These are phyloP conservation scores for Rubia tinctorum DNA, from an alignment of 305 asterid genomes.

Conservation along the genomic window DNA sequence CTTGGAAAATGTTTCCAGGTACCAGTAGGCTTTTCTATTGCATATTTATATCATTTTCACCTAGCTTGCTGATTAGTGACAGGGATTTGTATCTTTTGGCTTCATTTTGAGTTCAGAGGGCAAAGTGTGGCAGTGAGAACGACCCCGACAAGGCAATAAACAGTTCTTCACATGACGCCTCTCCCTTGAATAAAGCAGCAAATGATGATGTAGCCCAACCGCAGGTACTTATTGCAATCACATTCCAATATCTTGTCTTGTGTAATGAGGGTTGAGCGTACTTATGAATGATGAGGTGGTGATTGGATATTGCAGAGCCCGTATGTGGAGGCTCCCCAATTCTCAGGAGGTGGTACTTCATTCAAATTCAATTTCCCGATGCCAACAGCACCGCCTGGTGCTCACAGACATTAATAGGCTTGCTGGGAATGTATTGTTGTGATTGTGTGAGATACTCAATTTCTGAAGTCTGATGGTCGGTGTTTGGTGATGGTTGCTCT, in stretches of 20 bases:
- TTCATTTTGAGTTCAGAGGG: slow-evolving; percentile 42
- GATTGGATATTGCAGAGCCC: slow-evolving; percentile 61
- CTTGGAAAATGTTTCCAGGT: slow-evolving; percentile 92
- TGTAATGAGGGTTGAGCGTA: background rate
- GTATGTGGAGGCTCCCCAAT: slow-evolving; percentile 87
- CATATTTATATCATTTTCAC: background rate
- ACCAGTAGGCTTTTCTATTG: slow-evolving; percentile 8
- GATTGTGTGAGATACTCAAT: background rate
- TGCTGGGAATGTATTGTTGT: slow-evolving; percentile 1
- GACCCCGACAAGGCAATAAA: slow-evolving; percentile 38
- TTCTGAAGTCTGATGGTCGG: too few relatives aligned
- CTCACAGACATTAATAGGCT: slow-evolving; percentile 52
- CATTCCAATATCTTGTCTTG: too few relatives aligned
- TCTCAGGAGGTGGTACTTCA: slow-evolving; percentile 46
- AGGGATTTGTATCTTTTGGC: too few relatives aligned
- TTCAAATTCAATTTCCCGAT: slow-evolving; percentile 53
- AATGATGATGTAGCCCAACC: slow-evolving; percentile 38
- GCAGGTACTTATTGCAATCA: slow-evolving; percentile 53
- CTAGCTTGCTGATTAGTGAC: background rate
- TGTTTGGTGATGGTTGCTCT: too few relatives aligned
- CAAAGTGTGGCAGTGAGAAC: slow-evolving; percentile 58
- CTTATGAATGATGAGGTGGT: background rate
- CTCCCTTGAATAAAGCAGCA: slow-evolving; percentile 18
- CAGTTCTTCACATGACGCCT: slow-evolving; percentile 26
- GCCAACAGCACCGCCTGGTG: slow-evolving; percentile 97